A percentile compares a stretch with the other conserved stretches of the same genome.
Conservation (phyloP, 2,329 filamentous ascomycete species). For the Corinectria fuckeliana region DNA sequence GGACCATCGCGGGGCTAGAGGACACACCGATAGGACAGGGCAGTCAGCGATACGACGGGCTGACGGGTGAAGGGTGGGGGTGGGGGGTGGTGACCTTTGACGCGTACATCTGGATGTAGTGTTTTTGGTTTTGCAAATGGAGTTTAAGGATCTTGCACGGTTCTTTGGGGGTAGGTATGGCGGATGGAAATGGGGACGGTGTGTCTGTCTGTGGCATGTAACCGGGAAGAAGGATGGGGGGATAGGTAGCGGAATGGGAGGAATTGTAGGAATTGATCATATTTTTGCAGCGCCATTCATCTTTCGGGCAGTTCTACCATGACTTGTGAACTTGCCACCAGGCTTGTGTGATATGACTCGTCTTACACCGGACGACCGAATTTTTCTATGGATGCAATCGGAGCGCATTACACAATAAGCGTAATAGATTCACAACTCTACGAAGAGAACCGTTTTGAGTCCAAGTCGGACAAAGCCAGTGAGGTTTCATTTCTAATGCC, state of each 20-base stretch:
- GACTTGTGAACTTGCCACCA: background rate
- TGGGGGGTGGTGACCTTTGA: conserved; percentile 23
- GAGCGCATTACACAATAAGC: too few species aligned
- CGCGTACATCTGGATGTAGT: conserved; percentile 47
- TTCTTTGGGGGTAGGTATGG: conserved; percentile 31
- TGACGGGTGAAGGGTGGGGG: conserved; percentile 12
- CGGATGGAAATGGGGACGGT: conserved; percentile 12
- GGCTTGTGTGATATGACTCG: too few species aligned
- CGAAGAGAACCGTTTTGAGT: too few species aligned
- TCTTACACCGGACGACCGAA: background rate
- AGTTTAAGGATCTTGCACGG: conserved; percentile 45
- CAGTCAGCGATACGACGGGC: background rate
- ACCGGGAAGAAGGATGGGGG: conserved; percentile 25
- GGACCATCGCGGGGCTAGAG: conserved; percentile 40
- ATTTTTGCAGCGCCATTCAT: conserved; percentile 27
- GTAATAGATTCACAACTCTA: too few species aligned
- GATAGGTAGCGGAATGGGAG: conserved; percentile 22
- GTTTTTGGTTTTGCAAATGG: conserved; percentile 48
- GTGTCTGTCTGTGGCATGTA: conserved; percentile 34
- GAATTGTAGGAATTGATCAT: conserved; percentile 39
- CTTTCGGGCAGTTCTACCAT: background rate
- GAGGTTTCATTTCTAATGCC: conserved; percentile 16
- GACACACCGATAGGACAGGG: conserved; percentile 17
- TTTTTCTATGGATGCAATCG: too few species aligned
- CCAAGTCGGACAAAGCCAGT: background rate